Evolutionary conservation across 768 basidiomycete genomes (phyloP), one percentile per base, ranked within the genome.

Genomic region (Glaciozyma martinii): DNA sequence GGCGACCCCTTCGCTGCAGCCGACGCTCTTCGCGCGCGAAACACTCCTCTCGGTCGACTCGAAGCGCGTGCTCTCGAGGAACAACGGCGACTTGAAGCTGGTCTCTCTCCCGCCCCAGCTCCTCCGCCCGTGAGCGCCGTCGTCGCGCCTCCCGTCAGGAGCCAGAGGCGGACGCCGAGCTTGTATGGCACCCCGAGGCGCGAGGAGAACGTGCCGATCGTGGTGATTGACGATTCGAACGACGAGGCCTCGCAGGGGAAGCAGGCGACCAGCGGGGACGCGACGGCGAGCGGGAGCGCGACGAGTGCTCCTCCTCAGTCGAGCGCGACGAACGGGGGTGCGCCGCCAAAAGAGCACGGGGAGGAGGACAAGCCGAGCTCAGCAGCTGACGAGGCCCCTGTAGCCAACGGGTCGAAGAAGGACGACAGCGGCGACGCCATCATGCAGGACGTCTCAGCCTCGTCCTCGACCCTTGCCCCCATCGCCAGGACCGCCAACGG

Each of bases 1-100:
- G 68, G 68, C 5, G 65, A 70, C 58, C 68, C 68, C 1, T 70
- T 70, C 60, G 68, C 65, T 0, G 62, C 46, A 3, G 57, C 44
- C 10, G 68, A 70, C 56, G 23, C 12, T 1, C 21, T 29, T 6
- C 43, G 54, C 18, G 30, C 21, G 1, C 18, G 10, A n/a, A 21
- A 47, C 49, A 52, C 60, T 19, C 23, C 43, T 7, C 59, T 70
- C 53, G 68, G 68, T 7, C 56, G 56, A 18, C 21, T 69, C 33
- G 64, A 69, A 44, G 30, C 18, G 5, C 43, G 43, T 32, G 67
- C 67, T 4, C 40, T 61, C 25, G 60, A 61, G n/a, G 65, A 62
- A n/a, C 16, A 58, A 23, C 50, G n/a, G 19, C 25, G 30, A 40
- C 27, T 56, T 23, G 5, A 25, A 25, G 42, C 13, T 7, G 56